phyloP scores from a whole-genome alignment of 1,139 yeast genomes.

The Diutina siamensis region DNA sequence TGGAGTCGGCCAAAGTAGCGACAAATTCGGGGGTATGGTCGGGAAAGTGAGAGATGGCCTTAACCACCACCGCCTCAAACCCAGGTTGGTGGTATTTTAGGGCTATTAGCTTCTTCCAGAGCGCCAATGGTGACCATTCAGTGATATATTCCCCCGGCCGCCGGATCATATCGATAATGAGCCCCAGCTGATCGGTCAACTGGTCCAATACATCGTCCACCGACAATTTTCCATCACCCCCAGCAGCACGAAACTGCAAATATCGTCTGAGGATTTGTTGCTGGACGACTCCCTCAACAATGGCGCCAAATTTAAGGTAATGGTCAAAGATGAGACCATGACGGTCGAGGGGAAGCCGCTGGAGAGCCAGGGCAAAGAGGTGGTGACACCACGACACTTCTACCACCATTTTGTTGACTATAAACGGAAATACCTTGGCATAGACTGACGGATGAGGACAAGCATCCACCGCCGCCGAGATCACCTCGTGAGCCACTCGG shows the following conservation, averaged over 20 bases:
- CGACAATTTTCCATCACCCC: not conserved
- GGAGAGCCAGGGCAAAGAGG: not conserved
- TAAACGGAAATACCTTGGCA: not conserved
- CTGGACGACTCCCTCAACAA: not conserved
- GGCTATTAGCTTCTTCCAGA: not conserved
- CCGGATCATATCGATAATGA: not conserved
- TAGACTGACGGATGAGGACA: not conserved
- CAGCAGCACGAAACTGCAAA: not conserved
- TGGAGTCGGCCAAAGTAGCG: constrained; percentile 39
- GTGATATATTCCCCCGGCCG: not conserved
- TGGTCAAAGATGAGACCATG: not conserved
- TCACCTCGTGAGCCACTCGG: not conserved
- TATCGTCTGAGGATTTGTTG: not conserved
- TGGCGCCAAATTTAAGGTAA: not conserved
- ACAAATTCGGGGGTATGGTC: constrained; percentile 48
- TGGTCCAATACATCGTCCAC: not conserved
- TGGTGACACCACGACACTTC: not conserved
- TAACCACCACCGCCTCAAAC: constrained; percentile 23
- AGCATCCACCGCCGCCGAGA: not conserved
- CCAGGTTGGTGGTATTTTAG: not conserved
- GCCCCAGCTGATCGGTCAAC: not conserved
- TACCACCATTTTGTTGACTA: not conserved
- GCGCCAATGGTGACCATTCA: not conserved
- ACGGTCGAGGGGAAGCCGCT: not conserved
- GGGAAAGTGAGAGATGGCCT: constrained; percentile 38